Evolutionary conservation across 257 asterid genomes (phyloP).

Genomic region (Phtheirospermum japonicum): DNA sequence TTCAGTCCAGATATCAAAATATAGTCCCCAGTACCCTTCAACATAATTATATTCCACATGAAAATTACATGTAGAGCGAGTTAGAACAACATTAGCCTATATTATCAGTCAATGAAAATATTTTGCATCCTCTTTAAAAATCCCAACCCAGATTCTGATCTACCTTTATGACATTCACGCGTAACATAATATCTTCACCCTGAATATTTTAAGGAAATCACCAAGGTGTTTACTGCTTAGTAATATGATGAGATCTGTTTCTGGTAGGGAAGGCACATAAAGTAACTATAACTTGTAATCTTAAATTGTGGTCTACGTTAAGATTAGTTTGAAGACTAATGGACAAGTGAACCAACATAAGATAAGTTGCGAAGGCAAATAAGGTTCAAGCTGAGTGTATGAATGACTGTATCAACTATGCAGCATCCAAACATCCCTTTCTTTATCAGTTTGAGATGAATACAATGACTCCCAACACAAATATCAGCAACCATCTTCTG

Average conservation of each 20-base stretch:
- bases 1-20: constrained; percentile 8
- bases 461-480: constrained; percentile 19
- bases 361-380: constrained; percentile 4
- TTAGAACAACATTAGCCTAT: background rate
- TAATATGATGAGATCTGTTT: background rate
- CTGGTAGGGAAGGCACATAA: background rate
- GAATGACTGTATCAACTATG: constrained; percentile 21
- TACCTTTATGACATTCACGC: too few species aligned
- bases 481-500: constrained; percentile 17
- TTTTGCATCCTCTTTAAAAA: background rate
- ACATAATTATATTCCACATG: background rate
- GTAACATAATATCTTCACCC: too few species aligned
- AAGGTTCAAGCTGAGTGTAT: constrained; percentile 7
- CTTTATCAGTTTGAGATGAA: constrained; percentile 15
- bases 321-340: constrained; percentile 7
- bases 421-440: constrained; percentile 6
- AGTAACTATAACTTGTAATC: background rate
- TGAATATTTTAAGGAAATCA: too few species aligned
- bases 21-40: background rate
- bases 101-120: background rate
- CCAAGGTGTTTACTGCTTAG: too few species aligned
- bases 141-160: background rate
- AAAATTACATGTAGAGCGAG: background rate
- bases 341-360: constrained; percentile 6
- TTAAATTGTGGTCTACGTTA: constrained; percentile 2